phyloP scores from a whole-genome alignment of 768 basidiomycete genomes.

The Phallus indusiatus region DNA sequence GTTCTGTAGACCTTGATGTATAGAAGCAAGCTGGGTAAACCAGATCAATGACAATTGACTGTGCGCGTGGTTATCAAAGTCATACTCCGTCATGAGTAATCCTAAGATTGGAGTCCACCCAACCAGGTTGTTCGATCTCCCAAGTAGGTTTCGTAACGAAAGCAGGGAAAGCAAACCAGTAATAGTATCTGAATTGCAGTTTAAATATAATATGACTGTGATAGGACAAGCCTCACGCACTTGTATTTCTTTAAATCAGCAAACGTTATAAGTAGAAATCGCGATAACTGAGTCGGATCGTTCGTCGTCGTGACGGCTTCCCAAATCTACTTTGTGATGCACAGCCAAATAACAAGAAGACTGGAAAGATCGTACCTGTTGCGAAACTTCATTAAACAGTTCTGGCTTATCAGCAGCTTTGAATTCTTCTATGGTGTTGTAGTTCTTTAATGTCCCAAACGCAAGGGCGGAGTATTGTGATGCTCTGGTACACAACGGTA shows the following conservation, averaged over 20 bases:
- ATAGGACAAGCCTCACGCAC: background rate
- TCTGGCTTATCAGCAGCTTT: conserved; percentile 79
- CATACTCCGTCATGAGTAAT: conserved; percentile 28
- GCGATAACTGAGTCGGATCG: conserved; percentile 49
- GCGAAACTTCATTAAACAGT: conserved; percentile 66
- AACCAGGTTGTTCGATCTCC: conserved; percentile 63
- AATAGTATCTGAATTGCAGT: conserved; percentile 47
- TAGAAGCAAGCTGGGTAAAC: conserved; percentile 35
- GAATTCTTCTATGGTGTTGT: conserved; percentile 96
- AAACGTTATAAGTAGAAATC: conserved; percentile 85
- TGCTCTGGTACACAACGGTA: conserved; percentile 23
- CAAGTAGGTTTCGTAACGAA: conserved; percentile 84
- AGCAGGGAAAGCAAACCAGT: conserved; percentile 97
- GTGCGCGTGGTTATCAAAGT: background rate
- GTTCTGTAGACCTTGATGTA: conserved; percentile 39
- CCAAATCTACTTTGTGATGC: conserved; percentile 49
- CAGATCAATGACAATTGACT: background rate
- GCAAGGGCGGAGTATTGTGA: conserved; percentile 42
- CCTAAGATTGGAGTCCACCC: conserved; percentile 39
- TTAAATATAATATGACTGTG: background rate
- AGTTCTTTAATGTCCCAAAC: conserved; percentile 78
- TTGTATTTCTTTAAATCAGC: conserved; percentile 98
- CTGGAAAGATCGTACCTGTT: conserved; percentile 42
- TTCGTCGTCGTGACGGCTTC: conserved; percentile 42
- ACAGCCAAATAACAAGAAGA: background rate